These are phyloP conservation scores for Cryphonectria japonica DNA, from an alignment of 2,329 filamentous ascomycete species.

Conservation along the genomic window DNA sequence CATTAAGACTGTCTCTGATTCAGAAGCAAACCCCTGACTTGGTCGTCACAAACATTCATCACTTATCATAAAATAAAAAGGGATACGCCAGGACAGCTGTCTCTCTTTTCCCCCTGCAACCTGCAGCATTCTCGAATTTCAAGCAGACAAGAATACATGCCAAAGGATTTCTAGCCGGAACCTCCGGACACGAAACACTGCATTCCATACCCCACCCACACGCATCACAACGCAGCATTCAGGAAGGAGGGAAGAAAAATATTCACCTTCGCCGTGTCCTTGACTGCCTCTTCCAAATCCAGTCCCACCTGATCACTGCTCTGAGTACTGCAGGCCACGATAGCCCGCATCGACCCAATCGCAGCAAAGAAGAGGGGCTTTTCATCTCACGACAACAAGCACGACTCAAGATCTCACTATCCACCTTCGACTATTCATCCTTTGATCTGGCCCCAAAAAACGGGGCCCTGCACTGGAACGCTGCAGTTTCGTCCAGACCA, in stretches of 20 bases:
- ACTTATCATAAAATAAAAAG: constrained; percentile 17
- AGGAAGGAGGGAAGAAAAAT: neutral
- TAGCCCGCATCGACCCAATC: neutral
- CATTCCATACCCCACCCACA: constrained; percentile 20
- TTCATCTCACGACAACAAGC: neutral
- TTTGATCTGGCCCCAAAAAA: neutral
- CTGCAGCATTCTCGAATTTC: constrained; percentile 20
- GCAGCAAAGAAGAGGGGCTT: neutral
- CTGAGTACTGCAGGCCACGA: neutral
- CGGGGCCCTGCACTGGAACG: constrained; percentile 11
- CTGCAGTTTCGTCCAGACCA: constrained; percentile 10
- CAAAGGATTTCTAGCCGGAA: constrained; percentile 19
- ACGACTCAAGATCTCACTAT: neutral
- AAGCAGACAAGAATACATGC: neutral
- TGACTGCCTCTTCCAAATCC: neutral
- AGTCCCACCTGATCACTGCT: neutral
- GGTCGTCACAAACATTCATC: neutral
- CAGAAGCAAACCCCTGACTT: neutral
- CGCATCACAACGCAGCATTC: constrained; percentile 1
- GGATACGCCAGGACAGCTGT: neutral
- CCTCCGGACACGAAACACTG: constrained; percentile 10
- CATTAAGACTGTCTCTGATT: constrained; percentile 3
- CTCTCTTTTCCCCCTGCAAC: constrained; percentile 19
- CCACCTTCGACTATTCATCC: neutral
- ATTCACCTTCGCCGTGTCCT: constrained; percentile 15